phyloP scores from a whole-genome alignment of 1,139 yeast genomes.

The Ogataea hybrid region DNA sequence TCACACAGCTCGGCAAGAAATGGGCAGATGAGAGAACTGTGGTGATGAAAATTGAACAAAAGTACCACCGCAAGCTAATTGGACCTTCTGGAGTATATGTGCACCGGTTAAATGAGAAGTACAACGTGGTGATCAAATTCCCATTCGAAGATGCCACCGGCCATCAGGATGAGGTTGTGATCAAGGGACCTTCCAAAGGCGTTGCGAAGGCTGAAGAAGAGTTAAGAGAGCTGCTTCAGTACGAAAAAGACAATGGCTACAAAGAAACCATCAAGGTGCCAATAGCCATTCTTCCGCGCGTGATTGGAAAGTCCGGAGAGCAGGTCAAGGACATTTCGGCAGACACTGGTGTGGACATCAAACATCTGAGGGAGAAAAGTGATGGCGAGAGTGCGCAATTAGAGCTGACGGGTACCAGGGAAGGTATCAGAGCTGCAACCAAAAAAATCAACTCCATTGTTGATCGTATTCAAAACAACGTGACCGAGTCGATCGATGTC shows the following conservation, averaged over 20 bases:
- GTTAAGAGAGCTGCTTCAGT: constrained; percentile 76
- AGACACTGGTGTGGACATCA: constrained; percentile 73
- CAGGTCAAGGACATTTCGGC: constrained; percentile 80
- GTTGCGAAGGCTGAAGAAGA: constrained; percentile 87
- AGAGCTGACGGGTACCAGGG: constrained; percentile 75
- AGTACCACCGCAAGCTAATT: constrained; percentile 78
- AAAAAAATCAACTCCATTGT: constrained; percentile 62
- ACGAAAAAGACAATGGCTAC: constrained; percentile 85
- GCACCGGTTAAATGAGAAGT: constrained; percentile 84
- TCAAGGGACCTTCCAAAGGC: constrained; percentile 91
- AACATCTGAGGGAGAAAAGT: constrained; percentile 41
- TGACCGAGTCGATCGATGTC: constrained; percentile 61
- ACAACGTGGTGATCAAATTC: constrained; percentile 78
- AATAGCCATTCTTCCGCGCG: constrained; percentile 67
- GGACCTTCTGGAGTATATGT: constrained; percentile 84
- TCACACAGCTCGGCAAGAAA: constrained; percentile 60
- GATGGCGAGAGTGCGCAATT: constrained; percentile 50
- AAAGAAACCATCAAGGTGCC: constrained; percentile 65
- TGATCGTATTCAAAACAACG: constrained; percentile 63
- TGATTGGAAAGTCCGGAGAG: constrained; percentile 90
- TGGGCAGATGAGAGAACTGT: constrained; percentile 80
- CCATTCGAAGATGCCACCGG: constrained; percentile 45
- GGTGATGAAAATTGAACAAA: constrained; percentile 67
- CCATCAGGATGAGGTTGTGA: constrained; percentile 63
- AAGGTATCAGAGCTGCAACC: constrained; percentile 75